phyloP scores from a whole-genome alignment of 2,329 filamentous ascomycete genomes.

The Claviceps quebecensis region DNA sequence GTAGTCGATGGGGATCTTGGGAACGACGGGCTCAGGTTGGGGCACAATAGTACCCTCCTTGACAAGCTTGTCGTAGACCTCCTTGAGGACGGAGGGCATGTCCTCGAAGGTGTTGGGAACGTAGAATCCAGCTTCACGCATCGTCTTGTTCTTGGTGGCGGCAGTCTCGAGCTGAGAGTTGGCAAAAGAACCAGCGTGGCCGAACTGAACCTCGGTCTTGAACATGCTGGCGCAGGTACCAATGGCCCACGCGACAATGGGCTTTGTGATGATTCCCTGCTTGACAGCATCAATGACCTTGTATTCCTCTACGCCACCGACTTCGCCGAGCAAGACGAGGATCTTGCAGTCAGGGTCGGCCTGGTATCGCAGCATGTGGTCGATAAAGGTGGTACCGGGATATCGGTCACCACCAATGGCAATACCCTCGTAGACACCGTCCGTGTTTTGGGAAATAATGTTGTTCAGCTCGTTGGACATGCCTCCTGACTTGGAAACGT shows the following conservation, averaged over 20 bases:
- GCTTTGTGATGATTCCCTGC: slow-evolving; percentile 89
- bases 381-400: slow-evolving; percentile 97
- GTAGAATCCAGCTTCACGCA: slow-evolving; percentile 87
- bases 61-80: slow-evolving; percentile 82
- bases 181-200: slow-evolving; percentile 94
- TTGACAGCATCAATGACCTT: slow-evolving; percentile 98
- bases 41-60: slow-evolving; percentile 74
- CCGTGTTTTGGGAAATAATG: slow-evolving; percentile 90
- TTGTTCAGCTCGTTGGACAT: slow-evolving; percentile 99
- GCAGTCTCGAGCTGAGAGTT: slow-evolving; percentile 99
- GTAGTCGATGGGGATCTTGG: slow-evolving; percentile 99
- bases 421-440: slow-evolving; percentile 98
- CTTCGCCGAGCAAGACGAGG: slow-evolving; percentile 87
- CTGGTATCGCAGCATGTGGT: slow-evolving; percentile 94
- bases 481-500: slow-evolving; percentile 98
- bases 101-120: slow-evolving; percentile 97
- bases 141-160: slow-evolving; percentile 88
- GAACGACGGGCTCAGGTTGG: slow-evolving; percentile 75
- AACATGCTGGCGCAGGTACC: slow-evolving; percentile 99
- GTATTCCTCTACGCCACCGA: slow-evolving; percentile 99
- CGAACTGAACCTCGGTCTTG: slow-evolving; percentile 99
- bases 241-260: slow-evolving; percentile 97
- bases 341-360: slow-evolving; percentile 97
- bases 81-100: slow-evolving; percentile 60
- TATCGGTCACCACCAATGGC: slow-evolving; percentile 99